Percentiles rank a stretch among this genome's conserved stretches.
phyloP scores from a whole-genome alignment of 1,284 basidiomycete genomes.

The Xerocomus amazonicus region DNA sequence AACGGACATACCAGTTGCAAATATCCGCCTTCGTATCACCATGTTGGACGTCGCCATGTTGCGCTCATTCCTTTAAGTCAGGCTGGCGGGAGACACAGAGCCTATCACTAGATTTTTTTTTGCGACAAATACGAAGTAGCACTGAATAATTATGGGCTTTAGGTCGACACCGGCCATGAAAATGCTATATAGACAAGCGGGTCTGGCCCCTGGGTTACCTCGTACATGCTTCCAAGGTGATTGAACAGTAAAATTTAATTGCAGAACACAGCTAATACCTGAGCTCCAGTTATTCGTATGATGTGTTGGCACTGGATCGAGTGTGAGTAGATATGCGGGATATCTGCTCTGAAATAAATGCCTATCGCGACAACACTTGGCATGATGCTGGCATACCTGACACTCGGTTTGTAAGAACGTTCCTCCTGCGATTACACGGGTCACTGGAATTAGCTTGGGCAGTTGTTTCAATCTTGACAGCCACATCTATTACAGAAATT shows the following conservation, averaged over 20 bases:
- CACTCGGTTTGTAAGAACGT: not conserved
- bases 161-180: not conserved
- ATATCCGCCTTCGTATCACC: not conserved
- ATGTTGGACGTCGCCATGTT: no score
- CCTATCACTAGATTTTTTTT: not conserved
- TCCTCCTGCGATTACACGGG: not conserved
- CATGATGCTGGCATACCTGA: slow-evolving; percentile 3
- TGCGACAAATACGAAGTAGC: not conserved
- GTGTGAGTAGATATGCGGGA: not conserved
- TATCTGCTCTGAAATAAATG: slow-evolving; percentile 3
- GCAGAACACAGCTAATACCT: not conserved
- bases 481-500: not conserved
- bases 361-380: not conserved
- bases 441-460: not conserved
- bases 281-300: not conserved
- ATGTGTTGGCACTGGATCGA: not conserved
- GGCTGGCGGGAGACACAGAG: not conserved
- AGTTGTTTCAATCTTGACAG: not conserved
- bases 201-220: not conserved
- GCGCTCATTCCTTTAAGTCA: not conserved
- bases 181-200: not conserved
- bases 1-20: not conserved
- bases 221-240: not conserved
- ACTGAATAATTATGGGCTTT: not conserved
- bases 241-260: not conserved